A percentile compares a stretch with the other conserved stretches of the same genome.
phyloP scores from a whole-genome alignment of 2,329 filamentous ascomycete species.

The Didymella pinodella region DNA sequence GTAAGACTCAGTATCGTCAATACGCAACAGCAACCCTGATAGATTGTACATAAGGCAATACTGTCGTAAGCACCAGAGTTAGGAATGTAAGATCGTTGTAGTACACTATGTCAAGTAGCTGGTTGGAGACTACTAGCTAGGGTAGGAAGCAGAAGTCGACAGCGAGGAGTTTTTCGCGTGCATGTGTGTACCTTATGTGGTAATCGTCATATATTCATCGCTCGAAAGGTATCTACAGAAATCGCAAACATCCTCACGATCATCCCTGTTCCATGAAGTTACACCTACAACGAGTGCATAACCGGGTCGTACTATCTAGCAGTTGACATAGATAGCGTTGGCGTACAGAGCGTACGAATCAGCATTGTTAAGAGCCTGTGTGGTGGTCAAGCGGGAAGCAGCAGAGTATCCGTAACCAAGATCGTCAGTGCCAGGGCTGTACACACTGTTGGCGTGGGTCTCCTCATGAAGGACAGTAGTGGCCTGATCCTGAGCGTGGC shows the following conservation, averaged over 20 bases:
- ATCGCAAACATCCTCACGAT: neutral
- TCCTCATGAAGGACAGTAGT: conserved; percentile 72
- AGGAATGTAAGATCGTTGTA: no score
- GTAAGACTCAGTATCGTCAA: no score
- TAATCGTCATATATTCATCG: conserved; percentile 7
- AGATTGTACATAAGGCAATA: no score
- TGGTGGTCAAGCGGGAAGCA: conserved; percentile 54
- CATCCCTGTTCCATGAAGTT: neutral
- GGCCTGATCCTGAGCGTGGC: conserved; percentile 71
- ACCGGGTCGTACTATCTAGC: conserved; percentile 23
- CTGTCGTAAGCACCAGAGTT: no score
- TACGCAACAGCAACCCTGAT: no score
- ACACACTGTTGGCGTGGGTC: conserved; percentile 67
- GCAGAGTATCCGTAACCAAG: conserved; percentile 64
- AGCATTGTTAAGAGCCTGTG: conserved; percentile 68
- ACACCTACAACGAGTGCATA: neutral
- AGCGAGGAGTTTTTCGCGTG: neutral
- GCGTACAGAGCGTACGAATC: conserved; percentile 67
- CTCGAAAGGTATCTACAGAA: conserved; percentile 16
- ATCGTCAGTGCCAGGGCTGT: conserved; percentile 64
- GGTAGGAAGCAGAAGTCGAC: neutral
- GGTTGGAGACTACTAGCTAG: no score
- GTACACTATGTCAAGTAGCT: no score
- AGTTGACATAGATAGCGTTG: conserved; percentile 51
- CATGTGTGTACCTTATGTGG: neutral